Conservation (phyloP, 2,329 filamentous ascomycete species). For the Kalaharituber pfeilii region DNA sequence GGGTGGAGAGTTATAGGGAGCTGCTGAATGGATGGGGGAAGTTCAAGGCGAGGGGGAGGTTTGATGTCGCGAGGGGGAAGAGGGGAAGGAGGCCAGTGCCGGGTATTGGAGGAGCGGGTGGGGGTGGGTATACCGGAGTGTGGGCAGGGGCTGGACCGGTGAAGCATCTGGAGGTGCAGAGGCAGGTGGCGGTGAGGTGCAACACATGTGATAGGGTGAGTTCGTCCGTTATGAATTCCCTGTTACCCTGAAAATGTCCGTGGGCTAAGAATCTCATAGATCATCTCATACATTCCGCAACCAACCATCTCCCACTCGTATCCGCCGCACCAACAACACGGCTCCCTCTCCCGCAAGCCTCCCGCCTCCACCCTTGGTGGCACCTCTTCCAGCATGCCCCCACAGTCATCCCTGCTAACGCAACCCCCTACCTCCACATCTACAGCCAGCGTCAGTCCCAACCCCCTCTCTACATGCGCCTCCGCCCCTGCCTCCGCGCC, state of each 20-base stretch:
- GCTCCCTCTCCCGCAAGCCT: not conserved
- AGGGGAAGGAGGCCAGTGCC: slow-evolving; percentile 32
- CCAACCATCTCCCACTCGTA: not conserved
- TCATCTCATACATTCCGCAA: slow-evolving; percentile 8
- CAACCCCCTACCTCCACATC: not conserved
- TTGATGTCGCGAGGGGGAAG: slow-evolving; percentile 59
- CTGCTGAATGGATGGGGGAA: slow-evolving; percentile 55
- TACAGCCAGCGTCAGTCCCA: not conserved
- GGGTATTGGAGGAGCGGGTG: not conserved
- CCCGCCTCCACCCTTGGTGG: not conserved
- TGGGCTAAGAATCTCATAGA: not conserved
- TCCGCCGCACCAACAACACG: not conserved
- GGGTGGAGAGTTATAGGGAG: slow-evolving; percentile 45
- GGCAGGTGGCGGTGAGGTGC: slow-evolving; percentile 59
- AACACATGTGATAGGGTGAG: slow-evolving; percentile 48
- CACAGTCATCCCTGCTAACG: not conserved
- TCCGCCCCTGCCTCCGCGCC: not conserved
- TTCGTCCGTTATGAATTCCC: not conserved
- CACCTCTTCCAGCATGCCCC: not conserved
- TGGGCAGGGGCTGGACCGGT: slow-evolving; percentile 28
- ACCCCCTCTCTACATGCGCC: not conserved
- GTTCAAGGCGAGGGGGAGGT: slow-evolving; percentile 59
- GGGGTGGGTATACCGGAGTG: no score
- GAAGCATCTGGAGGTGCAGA: slow-evolving; percentile 45
- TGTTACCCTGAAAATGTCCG: not conserved